Evolutionary conservation across 192 early-diverging fungal genomes (phyloP).

Genomic region (Hyaloraphidium curvatum): DNA sequence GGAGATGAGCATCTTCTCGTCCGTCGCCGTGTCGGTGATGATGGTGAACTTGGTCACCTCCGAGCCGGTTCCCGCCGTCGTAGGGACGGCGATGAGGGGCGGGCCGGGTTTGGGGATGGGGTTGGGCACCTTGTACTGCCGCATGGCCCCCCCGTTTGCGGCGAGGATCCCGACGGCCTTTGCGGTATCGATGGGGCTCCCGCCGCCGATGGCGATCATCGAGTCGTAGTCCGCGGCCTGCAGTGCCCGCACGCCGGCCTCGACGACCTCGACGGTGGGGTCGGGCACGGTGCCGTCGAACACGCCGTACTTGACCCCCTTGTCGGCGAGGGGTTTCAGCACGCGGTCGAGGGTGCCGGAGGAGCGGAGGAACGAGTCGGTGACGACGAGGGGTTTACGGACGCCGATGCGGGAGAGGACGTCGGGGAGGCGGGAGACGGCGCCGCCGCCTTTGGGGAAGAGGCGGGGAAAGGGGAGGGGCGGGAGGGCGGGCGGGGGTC

Average conservation of each 20-base stretch:
- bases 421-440: neutral
- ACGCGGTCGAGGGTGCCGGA: neutral
- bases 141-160: neutral
- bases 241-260: neutral
- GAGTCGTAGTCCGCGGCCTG: neutral
- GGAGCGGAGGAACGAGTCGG: neutral
- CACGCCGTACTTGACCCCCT: neutral
- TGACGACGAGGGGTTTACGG: neutral
- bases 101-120: neutral
- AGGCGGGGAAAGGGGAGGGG: neutral
- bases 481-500: neutral
- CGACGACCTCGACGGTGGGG: slow-evolving; percentile 5
- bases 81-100: slow-evolving; percentile 6
- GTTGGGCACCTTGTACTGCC: slow-evolving; percentile 4
- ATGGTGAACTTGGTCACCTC: slow-evolving; percentile 9
- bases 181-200: slow-evolving; percentile 6
- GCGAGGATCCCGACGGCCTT: slow-evolving; percentile 6
- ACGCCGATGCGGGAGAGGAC: neutral
- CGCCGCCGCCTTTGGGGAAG: neutral
- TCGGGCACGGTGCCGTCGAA: slow-evolving; percentile 5
- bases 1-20: slow-evolving; percentile 7
- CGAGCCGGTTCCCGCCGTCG: slow-evolving; percentile 5
- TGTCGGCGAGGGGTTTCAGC: neutral
- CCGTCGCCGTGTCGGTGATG: slow-evolving; percentile 6
- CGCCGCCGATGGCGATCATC: slow-evolving; percentile 6